These are phyloP conservation scores for Aspergillus sp. DNA, from an alignment of 2,329 filamentous ascomycete genomes.

Conservation along the genomic window DNA sequence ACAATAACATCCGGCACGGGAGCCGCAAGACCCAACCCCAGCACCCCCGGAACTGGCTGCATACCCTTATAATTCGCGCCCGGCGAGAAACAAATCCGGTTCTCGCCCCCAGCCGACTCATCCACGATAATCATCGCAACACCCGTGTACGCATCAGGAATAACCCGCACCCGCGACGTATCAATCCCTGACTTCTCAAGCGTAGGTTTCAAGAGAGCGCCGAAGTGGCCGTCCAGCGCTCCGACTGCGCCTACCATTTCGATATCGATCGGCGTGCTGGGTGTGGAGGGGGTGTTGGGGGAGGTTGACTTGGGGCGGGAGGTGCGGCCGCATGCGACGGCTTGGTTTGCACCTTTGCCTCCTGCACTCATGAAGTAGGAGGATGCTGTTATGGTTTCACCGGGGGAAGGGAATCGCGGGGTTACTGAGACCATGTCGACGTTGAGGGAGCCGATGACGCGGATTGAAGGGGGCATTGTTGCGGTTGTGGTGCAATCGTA, in stretches of 20 bases:
- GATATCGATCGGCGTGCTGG: constrained; percentile 39
- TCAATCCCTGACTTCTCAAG: constrained; percentile 59
- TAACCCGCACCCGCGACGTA: constrained; percentile 46
- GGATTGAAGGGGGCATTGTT: constrained; percentile 52
- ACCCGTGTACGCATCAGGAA: constrained; percentile 52
- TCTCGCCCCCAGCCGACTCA: constrained; percentile 60
- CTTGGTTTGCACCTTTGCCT: constrained; percentile 95
- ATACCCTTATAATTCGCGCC: constrained; percentile 58
- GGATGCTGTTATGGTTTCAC: constrained; percentile 78
- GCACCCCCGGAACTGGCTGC: constrained; percentile 33
- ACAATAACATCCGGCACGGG: constrained; percentile 58
- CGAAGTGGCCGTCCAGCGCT: constrained; percentile 54
- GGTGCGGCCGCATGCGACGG: constrained; percentile 77
- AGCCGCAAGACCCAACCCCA: constrained; percentile 27
- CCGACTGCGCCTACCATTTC: constrained; percentile 71
- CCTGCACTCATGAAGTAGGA: constrained; percentile 75
- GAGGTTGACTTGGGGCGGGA: constrained; percentile 49
- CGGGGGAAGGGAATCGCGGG: constrained; percentile 70
- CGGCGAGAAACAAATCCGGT: constrained; percentile 66
- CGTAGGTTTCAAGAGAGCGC: constrained; percentile 51
- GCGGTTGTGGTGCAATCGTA: not conserved
- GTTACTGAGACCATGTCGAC: constrained; percentile 88
- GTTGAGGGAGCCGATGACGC: constrained; percentile 87
- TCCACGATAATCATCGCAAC: constrained; percentile 72
- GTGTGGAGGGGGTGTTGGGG: constrained; percentile 9